Base-by-base conservation (phyloP, 345 rosid species). In the Salix dunnii region DNA sequence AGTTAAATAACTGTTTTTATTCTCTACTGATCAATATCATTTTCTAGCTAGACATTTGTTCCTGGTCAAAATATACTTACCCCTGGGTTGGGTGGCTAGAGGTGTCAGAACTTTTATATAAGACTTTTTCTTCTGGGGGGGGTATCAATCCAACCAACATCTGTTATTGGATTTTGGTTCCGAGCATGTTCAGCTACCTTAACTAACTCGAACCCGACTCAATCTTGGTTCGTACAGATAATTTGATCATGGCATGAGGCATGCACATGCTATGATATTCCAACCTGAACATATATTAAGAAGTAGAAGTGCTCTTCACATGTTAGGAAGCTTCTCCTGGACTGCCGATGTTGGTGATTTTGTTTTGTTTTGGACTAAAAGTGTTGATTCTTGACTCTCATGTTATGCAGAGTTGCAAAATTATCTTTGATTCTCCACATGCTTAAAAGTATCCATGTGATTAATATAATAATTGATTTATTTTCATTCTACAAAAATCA, bases 281-380 rank as follows among this genome's bases (percentile, higher is more conserved):
- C 49, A 30, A 16, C 62, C 65, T 66, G 3, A 49, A 12, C 62
- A 31, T 21, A 49, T 27, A 40, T 42, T 33, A 42, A 55, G 16
- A 30, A 70, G 23, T 25, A 18, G 23, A 31, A 18, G 38, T 46
- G 62, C 46, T 67, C 74, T 72, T 70, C 78, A 80, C 82, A 73
- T 78, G 87, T 74, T 36, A 70, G 75, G 74, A 38, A 71, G 72
- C 51, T 78, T 81, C 78, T 48, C 53, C 67, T 73, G 64, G 72
- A 71, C 63, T 61, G 72, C 33, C 71, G 30, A 36, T 38, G 55
- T 5, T 76, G 43, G 21, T 70, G 73, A 76, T 33, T 60, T 46
- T 46, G 51, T 46, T 46, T 14, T 2, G 14, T 46, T 16, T 46
- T 18, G 18, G 6, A 14, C 51, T 46, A 4, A 46, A 46, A 46